Conservation (phyloP, 2,329 filamentous ascomycete genomes). For the Neonectria coccinea region DNA sequence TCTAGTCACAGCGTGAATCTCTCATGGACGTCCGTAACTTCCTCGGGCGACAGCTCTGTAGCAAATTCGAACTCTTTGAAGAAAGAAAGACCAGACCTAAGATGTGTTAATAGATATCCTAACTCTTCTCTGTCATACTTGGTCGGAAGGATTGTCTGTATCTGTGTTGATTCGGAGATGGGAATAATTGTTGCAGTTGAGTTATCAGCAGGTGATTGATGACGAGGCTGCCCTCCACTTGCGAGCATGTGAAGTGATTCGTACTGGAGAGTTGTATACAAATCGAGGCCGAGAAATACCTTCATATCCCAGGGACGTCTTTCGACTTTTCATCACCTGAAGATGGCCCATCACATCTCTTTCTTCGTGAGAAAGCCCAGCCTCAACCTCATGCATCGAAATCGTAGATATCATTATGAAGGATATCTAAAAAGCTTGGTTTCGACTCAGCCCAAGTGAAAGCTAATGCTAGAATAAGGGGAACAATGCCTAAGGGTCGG, state of each 20-base stretch:
- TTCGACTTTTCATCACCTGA: not conserved
- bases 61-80: no score
- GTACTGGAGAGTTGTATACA: not conserved
- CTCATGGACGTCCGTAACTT: conserved; percentile 12
- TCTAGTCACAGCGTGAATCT: conserved; percentile 26
- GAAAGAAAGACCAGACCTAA: not conserved
- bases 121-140: not conserved
- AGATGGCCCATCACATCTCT: no score
- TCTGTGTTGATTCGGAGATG: not conserved
- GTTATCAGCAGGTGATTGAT: not conserved
- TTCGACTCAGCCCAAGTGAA: no score
- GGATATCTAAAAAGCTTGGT: conserved; percentile 28
- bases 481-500: not conserved
- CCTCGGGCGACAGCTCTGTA: no score
- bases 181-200: not conserved
- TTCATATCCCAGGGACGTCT: not conserved
- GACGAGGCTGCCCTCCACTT: not conserved
- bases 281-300: not conserved
- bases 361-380: no score
- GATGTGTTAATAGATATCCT: not conserved
- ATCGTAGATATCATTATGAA: no score
- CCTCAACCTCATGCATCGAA: no score
- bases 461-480: no score
- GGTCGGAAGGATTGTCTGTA: not conserved
- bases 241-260: not conserved